Evolutionary conservation across 2,329 filamentous ascomycete genomes (phyloP).

Genomic region (Rachicladosporium sp.): DNA sequence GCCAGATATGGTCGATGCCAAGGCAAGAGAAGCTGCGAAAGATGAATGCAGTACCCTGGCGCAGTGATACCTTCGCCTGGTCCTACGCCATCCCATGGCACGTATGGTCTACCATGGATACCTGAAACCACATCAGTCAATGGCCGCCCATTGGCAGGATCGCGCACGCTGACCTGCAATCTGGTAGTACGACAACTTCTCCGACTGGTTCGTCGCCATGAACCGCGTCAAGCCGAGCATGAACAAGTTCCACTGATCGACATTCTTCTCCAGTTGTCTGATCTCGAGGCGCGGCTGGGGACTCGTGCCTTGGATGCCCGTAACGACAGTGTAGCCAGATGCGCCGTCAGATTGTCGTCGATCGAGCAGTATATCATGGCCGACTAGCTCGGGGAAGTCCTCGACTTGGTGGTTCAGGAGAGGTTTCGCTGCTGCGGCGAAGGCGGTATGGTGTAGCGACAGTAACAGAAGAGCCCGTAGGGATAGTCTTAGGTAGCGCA

Average conservation of each 20-base stretch:
- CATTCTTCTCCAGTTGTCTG: constrained; percentile 48
- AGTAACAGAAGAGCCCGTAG: no score
- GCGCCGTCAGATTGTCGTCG: constrained; percentile 9
- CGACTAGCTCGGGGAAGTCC: constrained; percentile 4
- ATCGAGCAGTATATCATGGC: constrained; percentile 2
- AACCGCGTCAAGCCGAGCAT: constrained; percentile 62
- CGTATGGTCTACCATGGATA: constrained; percentile 65
- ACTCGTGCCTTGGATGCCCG: constrained; percentile 20
- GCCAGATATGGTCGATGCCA: constrained; percentile 77
- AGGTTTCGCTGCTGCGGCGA: constrained; percentile 4
- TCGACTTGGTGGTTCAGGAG: constrained; percentile 10
- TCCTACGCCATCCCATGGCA: constrained; percentile 42
- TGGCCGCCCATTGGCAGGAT: no score
- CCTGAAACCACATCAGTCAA: constrained; percentile 33
- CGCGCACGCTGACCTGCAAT: constrained; percentile 26
- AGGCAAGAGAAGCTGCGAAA: constrained; percentile 60
- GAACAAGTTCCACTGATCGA: constrained; percentile 64
- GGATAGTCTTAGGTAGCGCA: no score
- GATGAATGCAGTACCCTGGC: constrained; percentile 66
- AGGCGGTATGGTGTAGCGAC: background rate
- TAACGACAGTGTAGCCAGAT: constrained; percentile 14
- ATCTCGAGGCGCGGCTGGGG: constrained; percentile 49
- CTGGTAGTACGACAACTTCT: constrained; percentile 63
- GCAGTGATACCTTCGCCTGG: constrained; percentile 39
- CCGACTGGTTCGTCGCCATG: constrained; percentile 52